phyloP scores from a whole-genome alignment of 2,329 filamentous ascomycete species.

The Colletotrichum lentis region DNA sequence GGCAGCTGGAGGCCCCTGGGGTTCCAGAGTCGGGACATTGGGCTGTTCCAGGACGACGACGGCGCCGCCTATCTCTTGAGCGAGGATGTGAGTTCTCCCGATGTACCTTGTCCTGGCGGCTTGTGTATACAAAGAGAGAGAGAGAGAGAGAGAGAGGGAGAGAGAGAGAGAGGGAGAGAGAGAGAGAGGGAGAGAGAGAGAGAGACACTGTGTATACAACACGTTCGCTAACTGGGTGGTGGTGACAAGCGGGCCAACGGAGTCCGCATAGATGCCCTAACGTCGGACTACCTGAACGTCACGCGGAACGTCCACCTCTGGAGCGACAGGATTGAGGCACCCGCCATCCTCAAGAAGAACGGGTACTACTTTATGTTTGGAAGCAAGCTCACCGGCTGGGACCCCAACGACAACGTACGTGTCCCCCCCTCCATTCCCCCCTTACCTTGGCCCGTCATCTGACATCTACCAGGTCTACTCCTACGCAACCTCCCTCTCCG shows the following conservation, averaged over 20 bases:
- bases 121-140: no score
- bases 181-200: no score
- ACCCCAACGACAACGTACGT: conserved; percentile 68
- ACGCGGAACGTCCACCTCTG: conserved; percentile 60
- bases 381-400: conserved; percentile 64
- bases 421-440: no score
- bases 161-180: not conserved
- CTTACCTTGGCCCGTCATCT: no score
- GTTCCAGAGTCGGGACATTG: conserved; percentile 59
- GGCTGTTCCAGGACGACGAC: conserved; percentile 69
- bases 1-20: conserved; percentile 49
- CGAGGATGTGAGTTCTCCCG: conserved; percentile 54
- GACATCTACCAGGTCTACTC: conserved; percentile 54
- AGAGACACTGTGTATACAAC: no score
- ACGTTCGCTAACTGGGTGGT: not conserved
- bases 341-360: conserved; percentile 68
- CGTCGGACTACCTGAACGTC: conserved; percentile 64
- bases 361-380: conserved; percentile 73
- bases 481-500: conserved; percentile 64
- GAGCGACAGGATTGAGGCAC: conserved; percentile 65
- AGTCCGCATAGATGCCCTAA: conserved; percentile 62
- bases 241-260: conserved; percentile 30
- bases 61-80: conserved; percentile 67
- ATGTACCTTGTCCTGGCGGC: no score
- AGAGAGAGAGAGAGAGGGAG: no score